Conservation (phyloP, 164 flowering plant species). For the Vitis labrusca region DNA sequence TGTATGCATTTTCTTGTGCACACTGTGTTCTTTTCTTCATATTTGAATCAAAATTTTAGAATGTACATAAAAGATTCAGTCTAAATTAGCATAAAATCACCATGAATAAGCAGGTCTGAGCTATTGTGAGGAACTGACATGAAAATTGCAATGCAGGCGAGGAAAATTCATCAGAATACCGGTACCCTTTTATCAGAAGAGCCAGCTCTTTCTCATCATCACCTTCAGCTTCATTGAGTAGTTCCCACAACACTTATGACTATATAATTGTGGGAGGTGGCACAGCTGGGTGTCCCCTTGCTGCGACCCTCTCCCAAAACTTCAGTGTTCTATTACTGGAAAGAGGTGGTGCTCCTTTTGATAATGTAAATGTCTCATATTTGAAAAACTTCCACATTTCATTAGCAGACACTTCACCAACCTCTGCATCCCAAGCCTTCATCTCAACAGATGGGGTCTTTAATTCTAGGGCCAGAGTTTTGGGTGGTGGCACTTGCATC, state of each 20-base stretch:
- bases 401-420: constrained; percentile 66
- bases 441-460: constrained; percentile 91
- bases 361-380: constrained; percentile 58
- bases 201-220: constrained; percentile 68
- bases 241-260: constrained; percentile 39
- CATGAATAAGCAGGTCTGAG: too few relatives aligned
- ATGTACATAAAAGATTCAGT: too few relatives aligned
- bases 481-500: constrained; percentile 88
- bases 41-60: too few relatives aligned
- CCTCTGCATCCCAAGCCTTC: constrained; percentile 73
- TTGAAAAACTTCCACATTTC: constrained; percentile 70
- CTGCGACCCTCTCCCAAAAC: constrained; percentile 84
- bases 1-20: too few relatives aligned
- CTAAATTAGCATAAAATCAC: too few relatives aligned
- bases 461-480: constrained; percentile 84
- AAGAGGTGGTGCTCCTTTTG: constrained; percentile 82
- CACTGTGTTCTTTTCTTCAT: too few relatives aligned
- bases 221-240: constrained; percentile 29
- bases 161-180: constrained; percentile 13
- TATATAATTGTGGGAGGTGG: constrained; percentile 96
- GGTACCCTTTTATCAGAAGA: constrained; percentile 60
- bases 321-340: constrained; percentile 78
- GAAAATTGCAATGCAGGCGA: constrained; percentile 24
- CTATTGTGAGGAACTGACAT: background rate
- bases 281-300: constrained; percentile 94